These are phyloP conservation scores for Aspergillus heteromorphus DNA, from an alignment of 495 filamentous ascomycete genomes.

Conservation along the genomic window DNA sequence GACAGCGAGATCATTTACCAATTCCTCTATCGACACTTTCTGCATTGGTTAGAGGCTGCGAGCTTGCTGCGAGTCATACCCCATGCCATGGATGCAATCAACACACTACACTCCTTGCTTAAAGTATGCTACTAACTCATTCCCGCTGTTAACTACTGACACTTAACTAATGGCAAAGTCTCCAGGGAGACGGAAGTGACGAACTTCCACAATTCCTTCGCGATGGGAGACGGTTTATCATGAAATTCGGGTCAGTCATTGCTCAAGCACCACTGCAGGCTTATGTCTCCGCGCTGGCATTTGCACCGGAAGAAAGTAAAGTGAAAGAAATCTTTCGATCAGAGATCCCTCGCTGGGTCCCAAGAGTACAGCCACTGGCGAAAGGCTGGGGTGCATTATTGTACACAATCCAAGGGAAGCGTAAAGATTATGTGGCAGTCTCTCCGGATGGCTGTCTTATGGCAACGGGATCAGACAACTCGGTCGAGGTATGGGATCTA, in stretches of 20 bases:
- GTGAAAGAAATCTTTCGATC: neutral
- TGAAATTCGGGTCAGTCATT: neutral
- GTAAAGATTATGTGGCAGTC: no score
- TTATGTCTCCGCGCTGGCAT: neutral
- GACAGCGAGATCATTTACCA: neutral
- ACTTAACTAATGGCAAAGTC: no score
- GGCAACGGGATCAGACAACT: no score
- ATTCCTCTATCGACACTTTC: neutral
- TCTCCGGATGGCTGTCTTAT: no score
- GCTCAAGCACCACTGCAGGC: neutral
- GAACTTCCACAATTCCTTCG: neutral
- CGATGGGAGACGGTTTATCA: neutral
- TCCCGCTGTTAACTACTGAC: neutral
- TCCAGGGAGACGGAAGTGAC: neutral
- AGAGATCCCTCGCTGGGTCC: neutral
- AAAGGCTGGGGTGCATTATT: neutral
- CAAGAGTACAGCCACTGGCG: neutral
- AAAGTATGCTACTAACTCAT: no score
- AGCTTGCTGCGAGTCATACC: neutral
- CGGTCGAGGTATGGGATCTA: no score
- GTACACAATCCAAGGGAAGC: neutral
- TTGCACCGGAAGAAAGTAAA: neutral
- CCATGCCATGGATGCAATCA: neutral
- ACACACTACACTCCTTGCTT: neutral
- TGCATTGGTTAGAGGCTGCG: neutral